Conservation (phyloP, 2,329 filamentous ascomycete genomes). For the Colletotrichum salicis region DNA sequence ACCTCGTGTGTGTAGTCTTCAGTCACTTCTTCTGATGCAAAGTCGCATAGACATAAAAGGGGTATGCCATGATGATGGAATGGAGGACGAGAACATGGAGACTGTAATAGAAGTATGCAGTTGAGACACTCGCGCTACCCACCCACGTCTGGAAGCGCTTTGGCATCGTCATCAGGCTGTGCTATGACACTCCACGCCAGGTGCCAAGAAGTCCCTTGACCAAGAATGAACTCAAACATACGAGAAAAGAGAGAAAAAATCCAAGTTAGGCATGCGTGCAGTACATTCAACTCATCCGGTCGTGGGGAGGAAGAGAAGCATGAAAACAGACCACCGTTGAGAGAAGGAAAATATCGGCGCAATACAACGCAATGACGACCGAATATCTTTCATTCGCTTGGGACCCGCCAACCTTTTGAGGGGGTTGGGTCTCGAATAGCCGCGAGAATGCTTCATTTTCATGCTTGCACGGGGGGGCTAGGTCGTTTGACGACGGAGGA, state of each 20-base stretch:
- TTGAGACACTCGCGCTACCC: neutral
- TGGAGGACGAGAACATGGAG: neutral
- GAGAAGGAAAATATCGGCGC: neutral
- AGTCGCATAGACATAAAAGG: neutral
- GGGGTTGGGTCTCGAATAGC: neutral
- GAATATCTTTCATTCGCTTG: neutral
- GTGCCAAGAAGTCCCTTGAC: constrained; percentile 11
- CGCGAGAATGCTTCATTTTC: neutral
- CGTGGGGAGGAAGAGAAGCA: neutral
- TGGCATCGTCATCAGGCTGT: constrained; percentile 12
- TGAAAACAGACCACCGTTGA: neutral
- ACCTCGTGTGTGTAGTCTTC: neutral
- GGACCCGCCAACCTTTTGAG: neutral
- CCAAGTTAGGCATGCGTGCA: neutral
- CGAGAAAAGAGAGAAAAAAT: neutral
- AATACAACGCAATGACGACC: constrained; percentile 1
- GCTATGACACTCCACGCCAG: neutral
- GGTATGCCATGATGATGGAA: neutral
- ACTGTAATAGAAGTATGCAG: neutral
- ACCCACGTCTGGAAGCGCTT: neutral
- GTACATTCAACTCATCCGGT: neutral
- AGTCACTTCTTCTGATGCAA: neutral
- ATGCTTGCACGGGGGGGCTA: neutral
- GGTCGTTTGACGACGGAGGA: constrained; percentile 11
- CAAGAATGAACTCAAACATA: neutral